Evolutionary conservation across 2,329 filamentous ascomycete genomes (phyloP).

Genomic region (Fusarium bactridioides): DNA sequence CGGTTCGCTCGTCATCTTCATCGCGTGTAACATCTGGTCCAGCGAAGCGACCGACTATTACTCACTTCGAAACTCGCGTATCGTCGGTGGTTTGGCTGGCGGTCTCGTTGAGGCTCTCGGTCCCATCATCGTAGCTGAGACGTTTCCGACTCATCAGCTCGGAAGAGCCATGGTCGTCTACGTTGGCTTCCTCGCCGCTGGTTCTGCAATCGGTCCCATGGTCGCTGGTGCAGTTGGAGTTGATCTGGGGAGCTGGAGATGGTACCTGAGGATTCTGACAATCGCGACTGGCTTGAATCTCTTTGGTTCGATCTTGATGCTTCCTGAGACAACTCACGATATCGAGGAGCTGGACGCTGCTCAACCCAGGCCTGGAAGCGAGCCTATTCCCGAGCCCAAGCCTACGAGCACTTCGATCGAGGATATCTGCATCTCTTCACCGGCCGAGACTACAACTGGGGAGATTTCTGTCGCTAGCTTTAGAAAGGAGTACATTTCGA

Average conservation of each 20-base stretch:
- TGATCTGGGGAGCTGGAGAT: background rate
- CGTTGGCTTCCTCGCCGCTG: slow-evolving; percentile 1
- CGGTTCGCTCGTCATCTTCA: background rate
- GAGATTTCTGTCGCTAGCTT: background rate
- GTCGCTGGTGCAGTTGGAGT: background rate
- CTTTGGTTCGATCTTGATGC: background rate
- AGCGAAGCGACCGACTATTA: background rate
- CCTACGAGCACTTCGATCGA: background rate
- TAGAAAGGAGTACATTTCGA: background rate
- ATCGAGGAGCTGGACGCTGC: background rate
- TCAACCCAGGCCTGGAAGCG: background rate
- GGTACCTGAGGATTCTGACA: slow-evolving; percentile 4
- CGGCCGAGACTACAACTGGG: background rate
- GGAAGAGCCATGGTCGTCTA: slow-evolving; percentile 3
- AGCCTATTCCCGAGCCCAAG: background rate
- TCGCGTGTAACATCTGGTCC: slow-evolving; percentile 9
- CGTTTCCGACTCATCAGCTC: background rate
- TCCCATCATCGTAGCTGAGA: slow-evolving; percentile 8
- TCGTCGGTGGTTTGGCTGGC: slow-evolving; percentile 1
- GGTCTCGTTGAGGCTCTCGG: slow-evolving; percentile 5
- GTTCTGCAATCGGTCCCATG: background rate
- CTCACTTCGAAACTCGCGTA: background rate
- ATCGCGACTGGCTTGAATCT: background rate
- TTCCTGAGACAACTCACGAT: background rate
- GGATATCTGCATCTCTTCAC: background rate